These are phyloP conservation scores for Colletotrichum brevisporum DNA, from an alignment of 2,329 filamentous ascomycete species.

Conservation along the genomic window DNA sequence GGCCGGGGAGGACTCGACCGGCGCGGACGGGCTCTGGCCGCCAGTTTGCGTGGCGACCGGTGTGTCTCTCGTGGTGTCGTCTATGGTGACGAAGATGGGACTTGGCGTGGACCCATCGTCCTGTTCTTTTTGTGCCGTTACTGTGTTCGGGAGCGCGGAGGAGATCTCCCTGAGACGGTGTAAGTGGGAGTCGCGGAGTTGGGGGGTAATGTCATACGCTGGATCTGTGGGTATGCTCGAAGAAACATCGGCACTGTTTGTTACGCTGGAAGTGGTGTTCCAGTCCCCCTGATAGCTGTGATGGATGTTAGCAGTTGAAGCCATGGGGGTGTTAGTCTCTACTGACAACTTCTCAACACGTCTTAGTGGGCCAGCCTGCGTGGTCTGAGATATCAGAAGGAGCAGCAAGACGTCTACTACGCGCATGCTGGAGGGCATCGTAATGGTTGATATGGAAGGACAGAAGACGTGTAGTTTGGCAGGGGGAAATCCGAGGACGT, in stretches of 20 bases:
- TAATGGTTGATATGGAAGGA: not conserved
- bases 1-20: conserved; percentile 3
- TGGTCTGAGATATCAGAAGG: conserved; percentile 34
- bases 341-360: conserved; percentile 36
- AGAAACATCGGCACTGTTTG: not conserved
- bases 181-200: conserved; percentile 2
- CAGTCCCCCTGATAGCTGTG: conserved; percentile 19
- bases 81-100: conserved; percentile 40
- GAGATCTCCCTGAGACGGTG: conserved; percentile 1
- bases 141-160: not conserved
- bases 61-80: conserved; percentile 3
- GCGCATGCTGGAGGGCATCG: conserved; percentile 25
- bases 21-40: not conserved
- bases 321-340: not conserved
- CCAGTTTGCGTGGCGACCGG: conserved; percentile 6
- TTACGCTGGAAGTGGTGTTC: conserved; percentile 25
- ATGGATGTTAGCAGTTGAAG: not conserved
- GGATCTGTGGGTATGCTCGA: not conserved
- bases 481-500: not conserved
- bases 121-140: conserved; percentile 21
- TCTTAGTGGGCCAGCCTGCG: conserved; percentile 42
- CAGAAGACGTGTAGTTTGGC: not conserved
- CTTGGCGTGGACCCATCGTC: conserved; percentile 38
- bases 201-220: not conserved
- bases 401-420: conserved; percentile 34